A percentile compares a stretch with the other conserved stretches of the same genome.
Conservation (phyloP, 2,329 filamentous ascomycete species). For the Xylariaceae sp. region DNA sequence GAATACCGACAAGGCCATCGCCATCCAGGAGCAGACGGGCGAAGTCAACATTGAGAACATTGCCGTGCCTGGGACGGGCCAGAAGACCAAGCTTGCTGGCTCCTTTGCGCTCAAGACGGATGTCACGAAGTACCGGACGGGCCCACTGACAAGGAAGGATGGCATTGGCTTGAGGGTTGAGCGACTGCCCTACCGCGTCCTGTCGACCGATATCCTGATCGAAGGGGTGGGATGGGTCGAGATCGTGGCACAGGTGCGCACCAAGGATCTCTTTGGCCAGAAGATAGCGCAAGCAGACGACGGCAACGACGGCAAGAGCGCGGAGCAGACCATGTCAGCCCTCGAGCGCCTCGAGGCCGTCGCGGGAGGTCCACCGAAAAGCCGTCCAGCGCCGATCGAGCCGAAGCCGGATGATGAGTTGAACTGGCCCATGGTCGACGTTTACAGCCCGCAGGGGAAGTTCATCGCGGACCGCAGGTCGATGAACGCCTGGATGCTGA, state of each 20-base stretch:
- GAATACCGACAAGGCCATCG: constrained; percentile 68
- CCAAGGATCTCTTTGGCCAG: constrained; percentile 38
- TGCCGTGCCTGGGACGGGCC: constrained; percentile 47
- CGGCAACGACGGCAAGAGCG: too few species aligned
- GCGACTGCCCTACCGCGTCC: constrained; percentile 68
- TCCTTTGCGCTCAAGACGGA: constrained; percentile 70
- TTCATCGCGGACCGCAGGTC: constrained; percentile 61
- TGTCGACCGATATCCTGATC: constrained; percentile 77
- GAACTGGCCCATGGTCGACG: constrained; percentile 66
- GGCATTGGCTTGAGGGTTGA: constrained; percentile 59
- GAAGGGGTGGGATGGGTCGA: constrained; percentile 95
- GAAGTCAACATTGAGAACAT: constrained; percentile 57
- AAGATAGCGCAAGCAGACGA: too few species aligned
- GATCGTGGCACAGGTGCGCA: constrained; percentile 71
- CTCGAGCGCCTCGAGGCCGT: constrained; percentile 16
- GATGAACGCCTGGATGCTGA: constrained; percentile 63
- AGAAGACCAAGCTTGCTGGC: constrained; percentile 62
- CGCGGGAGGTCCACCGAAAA: constrained; percentile 5
- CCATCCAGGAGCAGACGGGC: constrained; percentile 58
- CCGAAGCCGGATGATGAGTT: constrained; percentile 20
- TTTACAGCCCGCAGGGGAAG: constrained; percentile 79
- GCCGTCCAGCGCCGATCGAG: constrained; percentile 2
- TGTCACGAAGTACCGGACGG: constrained; percentile 72
- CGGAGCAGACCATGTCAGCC: constrained; percentile 10
- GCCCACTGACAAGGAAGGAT: constrained; percentile 58